Base-by-base conservation (phyloP, 768 basidiomycete genomes). In the Mrakia hoshinonis region DNA sequence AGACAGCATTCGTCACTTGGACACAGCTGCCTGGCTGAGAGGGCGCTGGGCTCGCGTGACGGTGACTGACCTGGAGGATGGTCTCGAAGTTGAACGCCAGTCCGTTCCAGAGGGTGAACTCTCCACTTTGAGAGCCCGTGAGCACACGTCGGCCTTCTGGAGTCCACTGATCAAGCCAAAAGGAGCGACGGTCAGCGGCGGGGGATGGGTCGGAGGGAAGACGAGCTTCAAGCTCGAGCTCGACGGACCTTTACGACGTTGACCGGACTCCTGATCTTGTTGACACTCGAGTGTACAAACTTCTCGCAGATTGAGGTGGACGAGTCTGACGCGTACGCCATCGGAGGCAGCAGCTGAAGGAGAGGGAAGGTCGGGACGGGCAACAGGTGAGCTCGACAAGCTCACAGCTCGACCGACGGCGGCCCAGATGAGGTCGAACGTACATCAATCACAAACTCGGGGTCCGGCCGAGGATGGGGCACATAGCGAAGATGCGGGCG, bases 61-160 rank as follows among this genome's bases (percentile, higher is more conserved):
- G 15, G 20, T 13, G 11, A 46, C 68, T 20, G 39, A 76, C 79
- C 81, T 97, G 95, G n/a, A 98, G 85, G 75, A 99, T 97, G 0
- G 95, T 96, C 80, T 99, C 96, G 77, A 98, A 99, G 81, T 98
- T 99, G 86, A 98, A 99, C 0, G 96, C 97, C 29, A 95, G 84
- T 34, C 95, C 95, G 75, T 99, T 99, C 96, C 96, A 98, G 7
- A 98, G 85, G 0, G 95, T 98, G 80, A 99, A 97, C 81, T 98
- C 96, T 58, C 96, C 96, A 73, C 89, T 92, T 26, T 93, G 92
- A 13, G 93, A 94, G 22, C 96, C 96, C 3, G 96, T 98, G 60
- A 98, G 81, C 26, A 98, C 84, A 2, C 96, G 87, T 39, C 96
- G 85, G 68, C 89, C 92, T 81, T 98, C 95, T 1, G 96, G 96